Evolutionary conservation across 495 filamentous ascomycete genomes (phyloP), one percentile per base, ranked within the genome.

Genomic region (Glonium stellatum): DNA sequence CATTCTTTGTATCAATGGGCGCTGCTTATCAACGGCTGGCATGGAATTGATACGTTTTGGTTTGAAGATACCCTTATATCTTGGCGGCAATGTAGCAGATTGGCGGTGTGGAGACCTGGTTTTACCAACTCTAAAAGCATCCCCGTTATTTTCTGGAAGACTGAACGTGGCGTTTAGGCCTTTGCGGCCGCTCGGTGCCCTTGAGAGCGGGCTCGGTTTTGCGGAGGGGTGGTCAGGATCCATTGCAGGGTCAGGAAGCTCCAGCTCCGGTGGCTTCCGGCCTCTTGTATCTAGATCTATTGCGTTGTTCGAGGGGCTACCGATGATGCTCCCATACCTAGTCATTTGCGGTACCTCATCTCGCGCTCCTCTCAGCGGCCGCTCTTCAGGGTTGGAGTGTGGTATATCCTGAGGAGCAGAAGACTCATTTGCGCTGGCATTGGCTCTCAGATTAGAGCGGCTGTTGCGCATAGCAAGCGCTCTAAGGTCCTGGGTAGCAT

Each of bases 221-320:
- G 47, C 9, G 42, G 57, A 36, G 13, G 54, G 15, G 10, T 25
- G 13, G 12, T 72, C 63, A 31, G 75, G 77, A 55, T 82, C 75
- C 36, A 91, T 74, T 5, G 89, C 89, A 15, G 91, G 87, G 51
- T 80, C 88, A 0, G 91, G 91, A 12, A 96, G 79, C 63, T 87
- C 81, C 5, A 86, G 77, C 1, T 72, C 78, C 19, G 75, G 79
- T n/a, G 74, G 70, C 34, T 77, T 75, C 22, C 74, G 74, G 23
- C 64, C 69, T 15, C 59, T 50, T 23, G 64, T 61, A 1, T 35
- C 27, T 11, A n/a, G 9, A 6, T 31, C 2, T 6, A 6, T 31
- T 31, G 27, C 6, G 27, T 61, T 39, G 18, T 52, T 58, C n/a
- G 84, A 83, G 0, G 87, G 86, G 12, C 84, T 83, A 2, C 81